phyloP scores from a whole-genome alignment of 805 yeast species.

The Kodamaea hsintzibuensis region DNA sequence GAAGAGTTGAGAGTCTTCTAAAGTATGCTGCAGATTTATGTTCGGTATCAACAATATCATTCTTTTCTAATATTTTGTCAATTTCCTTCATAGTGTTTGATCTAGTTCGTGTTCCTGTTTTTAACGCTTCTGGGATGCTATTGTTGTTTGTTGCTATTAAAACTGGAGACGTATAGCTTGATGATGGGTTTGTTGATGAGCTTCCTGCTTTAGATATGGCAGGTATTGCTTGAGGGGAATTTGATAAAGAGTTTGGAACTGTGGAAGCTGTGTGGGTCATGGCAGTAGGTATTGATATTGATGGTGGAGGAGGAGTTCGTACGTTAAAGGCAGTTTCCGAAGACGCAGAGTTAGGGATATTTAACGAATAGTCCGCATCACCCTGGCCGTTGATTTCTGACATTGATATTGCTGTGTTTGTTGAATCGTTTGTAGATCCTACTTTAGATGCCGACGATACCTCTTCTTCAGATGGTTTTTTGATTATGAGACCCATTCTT shows the following conservation, averaged over 20 bases:
- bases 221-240: slow-evolving; percentile 5
- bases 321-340: slow-evolving; percentile 17
- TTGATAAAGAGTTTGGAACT: slow-evolving; percentile 11
- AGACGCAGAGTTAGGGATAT: slow-evolving; percentile 26
- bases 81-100: slow-evolving; percentile 39
- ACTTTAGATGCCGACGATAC: background rate
- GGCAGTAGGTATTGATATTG: slow-evolving; percentile 16
- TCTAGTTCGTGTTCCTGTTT: slow-evolving; percentile 24
- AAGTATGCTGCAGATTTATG: slow-evolving; percentile 63
- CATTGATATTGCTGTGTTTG: background rate
- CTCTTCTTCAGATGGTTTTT: slow-evolving; percentile 33
- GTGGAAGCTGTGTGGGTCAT: slow-evolving; percentile 16
- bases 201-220: slow-evolving; percentile 1
- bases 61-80: slow-evolving; percentile 36
- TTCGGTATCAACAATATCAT: slow-evolving; percentile 42
- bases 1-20: slow-evolving; percentile 62
- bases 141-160: background rate
- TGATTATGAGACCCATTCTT: slow-evolving; percentile 73
- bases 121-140: background rate
- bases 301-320: slow-evolving; percentile 19
- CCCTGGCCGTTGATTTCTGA: background rate
- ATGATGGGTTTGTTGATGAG: background rate
- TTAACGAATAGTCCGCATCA: slow-evolving; percentile 7
- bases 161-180: slow-evolving; percentile 3
- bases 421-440: background rate